Percentiles rank a stretch among this genome's conserved stretches.
Evolutionary conservation across 257 asterid genomes (phyloP).

Genomic region (Apocynum venetum): DNA sequence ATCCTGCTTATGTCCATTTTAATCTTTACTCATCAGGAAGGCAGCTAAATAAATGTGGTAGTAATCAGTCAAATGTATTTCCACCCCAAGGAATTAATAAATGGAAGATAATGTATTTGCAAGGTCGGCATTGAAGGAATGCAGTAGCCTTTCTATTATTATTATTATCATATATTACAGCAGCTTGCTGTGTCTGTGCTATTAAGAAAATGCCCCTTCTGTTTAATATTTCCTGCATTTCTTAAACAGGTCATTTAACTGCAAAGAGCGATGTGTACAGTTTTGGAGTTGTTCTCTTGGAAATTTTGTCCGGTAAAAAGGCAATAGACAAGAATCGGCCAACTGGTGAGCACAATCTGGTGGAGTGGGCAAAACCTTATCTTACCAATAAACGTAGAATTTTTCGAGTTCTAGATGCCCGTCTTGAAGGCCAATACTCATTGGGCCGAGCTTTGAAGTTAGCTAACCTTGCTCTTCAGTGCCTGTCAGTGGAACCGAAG

Average conservation of each 20-base stretch:
- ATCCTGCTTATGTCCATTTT: background rate
- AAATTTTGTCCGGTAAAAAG: constrained; percentile 68
- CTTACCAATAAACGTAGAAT: constrained; percentile 68
- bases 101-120: background rate
- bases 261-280: constrained; percentile 86
- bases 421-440: constrained; percentile 79
- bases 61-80: background rate
- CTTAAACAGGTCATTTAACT: constrained; percentile 64
- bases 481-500: constrained; percentile 69
- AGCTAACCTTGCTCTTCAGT: constrained; percentile 62
- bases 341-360: constrained; percentile 76
- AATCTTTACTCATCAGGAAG: background rate
- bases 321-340: constrained; percentile 94
- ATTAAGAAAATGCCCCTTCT: background rate
- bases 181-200: background rate
- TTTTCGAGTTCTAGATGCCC: constrained; percentile 55
- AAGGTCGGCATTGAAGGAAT: background rate
- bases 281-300: constrained; percentile 84
- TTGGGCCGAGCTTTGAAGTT: constrained; percentile 45
- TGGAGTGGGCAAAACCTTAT: constrained; percentile 92
- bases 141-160: background rate
- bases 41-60: background rate
- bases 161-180: background rate
- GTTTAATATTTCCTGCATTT: background rate
- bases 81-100: background rate